Conservation (phyloP, 805 yeast genomes). For the Pichia deserticola region DNA sequence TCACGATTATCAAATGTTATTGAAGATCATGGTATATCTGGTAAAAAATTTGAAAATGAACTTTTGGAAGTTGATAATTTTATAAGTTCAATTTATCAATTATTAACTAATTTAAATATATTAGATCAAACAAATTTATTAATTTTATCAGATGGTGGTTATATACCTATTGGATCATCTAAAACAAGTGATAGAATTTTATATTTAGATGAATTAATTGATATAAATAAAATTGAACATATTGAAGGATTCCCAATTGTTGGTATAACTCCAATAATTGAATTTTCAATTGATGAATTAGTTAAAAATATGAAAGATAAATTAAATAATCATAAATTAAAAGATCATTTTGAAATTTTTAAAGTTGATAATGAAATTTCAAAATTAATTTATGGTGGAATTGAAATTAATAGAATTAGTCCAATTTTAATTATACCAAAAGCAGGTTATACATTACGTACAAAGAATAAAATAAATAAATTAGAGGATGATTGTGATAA, state of each 20-base stretch:
- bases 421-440: constrained; percentile 83
- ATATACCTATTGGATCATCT: constrained; percentile 60
- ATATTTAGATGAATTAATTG: constrained; percentile 65
- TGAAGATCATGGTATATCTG: constrained; percentile 62
- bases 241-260: constrained; percentile 82
- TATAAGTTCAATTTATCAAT: constrained; percentile 41
- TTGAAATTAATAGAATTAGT: constrained; percentile 51
- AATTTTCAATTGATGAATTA: constrained; percentile 36
- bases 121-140: constrained; percentile 62
- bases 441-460: constrained; percentile 49
- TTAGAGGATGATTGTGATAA: constrained; percentile 40
- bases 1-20: constrained; percentile 80
- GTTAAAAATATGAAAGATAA: constrained; percentile 34
- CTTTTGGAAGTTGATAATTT: constrained; percentile 60
- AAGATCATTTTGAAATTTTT: constrained; percentile 39
- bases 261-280: constrained; percentile 56
- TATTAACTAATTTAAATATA: constrained; percentile 48
- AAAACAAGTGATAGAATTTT: constrained; percentile 53
- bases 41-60: constrained; percentile 47
- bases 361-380: constrained; percentile 50
- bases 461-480: background rate
- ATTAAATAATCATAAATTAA: constrained; percentile 23
- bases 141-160: constrained; percentile 86
- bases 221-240: constrained; percentile 46
- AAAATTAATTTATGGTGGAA: constrained; percentile 49